phyloP scores from a whole-genome alignment of 495 filamentous ascomycete species.

The Rusavskia elegans region DNA sequence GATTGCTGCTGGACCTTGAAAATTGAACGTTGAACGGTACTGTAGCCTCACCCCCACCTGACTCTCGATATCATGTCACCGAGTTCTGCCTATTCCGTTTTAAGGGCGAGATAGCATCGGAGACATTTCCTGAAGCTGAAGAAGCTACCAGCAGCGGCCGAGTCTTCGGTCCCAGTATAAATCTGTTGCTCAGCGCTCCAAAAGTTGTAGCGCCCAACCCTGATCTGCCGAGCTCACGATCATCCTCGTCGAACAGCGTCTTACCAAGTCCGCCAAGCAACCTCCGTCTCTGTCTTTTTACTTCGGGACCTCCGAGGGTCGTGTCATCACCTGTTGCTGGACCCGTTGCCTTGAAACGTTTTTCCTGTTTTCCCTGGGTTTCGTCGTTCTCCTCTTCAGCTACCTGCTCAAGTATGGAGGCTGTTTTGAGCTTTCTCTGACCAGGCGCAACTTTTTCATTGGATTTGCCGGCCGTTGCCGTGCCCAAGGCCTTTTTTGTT shows the following conservation, averaged over 20 bases:
- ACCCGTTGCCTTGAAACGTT: neutral
- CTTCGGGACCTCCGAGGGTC: neutral
- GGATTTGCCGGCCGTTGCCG: slow-evolving; percentile 11
- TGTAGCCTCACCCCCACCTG: no score
- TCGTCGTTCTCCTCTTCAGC: slow-evolving; percentile 27
- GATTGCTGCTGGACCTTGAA: no score
- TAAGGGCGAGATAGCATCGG: slow-evolving; percentile 56
- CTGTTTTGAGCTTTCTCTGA: slow-evolving; percentile 12
- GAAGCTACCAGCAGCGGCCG: slow-evolving; percentile 6
- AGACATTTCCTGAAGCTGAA: slow-evolving; percentile 16
- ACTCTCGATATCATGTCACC: slow-evolving; percentile 7
- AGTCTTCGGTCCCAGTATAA: neutral
- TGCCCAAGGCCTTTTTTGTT: slow-evolving; percentile 3
- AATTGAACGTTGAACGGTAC: no score
- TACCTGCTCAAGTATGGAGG: slow-evolving; percentile 28
- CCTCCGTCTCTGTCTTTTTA: slow-evolving; percentile 55
- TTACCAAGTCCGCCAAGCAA: slow-evolving; percentile 43
- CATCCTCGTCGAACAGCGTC: slow-evolving; percentile 66
- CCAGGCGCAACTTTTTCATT: slow-evolving; percentile 17
- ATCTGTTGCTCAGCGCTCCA: slow-evolving; percentile 13
- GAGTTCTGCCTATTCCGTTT: slow-evolving; percentile 56
- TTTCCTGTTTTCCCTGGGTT: neutral
- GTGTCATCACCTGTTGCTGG: neutral
- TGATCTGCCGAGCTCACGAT: slow-evolving; percentile 31
- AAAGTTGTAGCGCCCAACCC: slow-evolving; percentile 12